Conservation (phyloP, 2,329 filamentous ascomycete genomes). For the Xenosphaeropsis pyriputrescens region DNA sequence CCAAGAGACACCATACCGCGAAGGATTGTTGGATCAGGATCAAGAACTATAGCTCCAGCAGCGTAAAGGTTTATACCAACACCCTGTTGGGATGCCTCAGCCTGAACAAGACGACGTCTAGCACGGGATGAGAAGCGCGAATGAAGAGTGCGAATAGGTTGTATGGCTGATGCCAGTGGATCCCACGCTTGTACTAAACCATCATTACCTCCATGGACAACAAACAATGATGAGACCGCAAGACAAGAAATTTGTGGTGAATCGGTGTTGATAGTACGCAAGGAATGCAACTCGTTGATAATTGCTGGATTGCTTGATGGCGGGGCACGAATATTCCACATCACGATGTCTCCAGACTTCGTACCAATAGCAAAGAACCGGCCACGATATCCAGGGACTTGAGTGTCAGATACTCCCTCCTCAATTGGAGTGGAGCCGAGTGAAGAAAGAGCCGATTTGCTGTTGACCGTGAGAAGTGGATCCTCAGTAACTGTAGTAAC, state of each 20-base stretch:
- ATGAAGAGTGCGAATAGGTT: slow-evolving; percentile 75
- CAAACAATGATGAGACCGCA: slow-evolving; percentile 69
- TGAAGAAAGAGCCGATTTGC: slow-evolving; percentile 18
- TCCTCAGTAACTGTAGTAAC: slow-evolving; percentile 64
- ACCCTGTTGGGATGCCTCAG: slow-evolving; percentile 49
- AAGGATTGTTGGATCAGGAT: slow-evolving; percentile 74
- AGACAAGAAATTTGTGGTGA: slow-evolving; percentile 78
- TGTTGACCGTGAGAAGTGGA: slow-evolving; percentile 47
- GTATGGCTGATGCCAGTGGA: slow-evolving; percentile 65
- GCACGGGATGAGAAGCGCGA: slow-evolving; percentile 71
- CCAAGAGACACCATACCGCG: slow-evolving; percentile 81
- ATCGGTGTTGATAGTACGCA: slow-evolving; percentile 79
- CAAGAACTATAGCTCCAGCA: slow-evolving; percentile 70
- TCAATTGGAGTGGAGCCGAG: slow-evolving; percentile 12
- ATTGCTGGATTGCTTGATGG: slow-evolving; percentile 36
- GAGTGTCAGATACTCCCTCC: slow-evolving; percentile 16
- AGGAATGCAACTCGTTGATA: slow-evolving; percentile 46
- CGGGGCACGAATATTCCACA: slow-evolving; percentile 73
- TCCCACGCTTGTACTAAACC: slow-evolving; percentile 96
- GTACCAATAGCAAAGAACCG: slow-evolving; percentile 75
- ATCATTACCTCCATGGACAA: slow-evolving; percentile 89
- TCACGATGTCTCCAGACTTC: slow-evolving; percentile 55
- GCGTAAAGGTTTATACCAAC: slow-evolving; percentile 66
- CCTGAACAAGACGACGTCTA: slow-evolving; percentile 57
- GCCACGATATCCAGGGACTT: slow-evolving; percentile 74